Percentiles rank a stretch among this genome's conserved stretches.
Conservation (phyloP, 805 yeast species). For the Dipodascopsis tothii region DNA sequence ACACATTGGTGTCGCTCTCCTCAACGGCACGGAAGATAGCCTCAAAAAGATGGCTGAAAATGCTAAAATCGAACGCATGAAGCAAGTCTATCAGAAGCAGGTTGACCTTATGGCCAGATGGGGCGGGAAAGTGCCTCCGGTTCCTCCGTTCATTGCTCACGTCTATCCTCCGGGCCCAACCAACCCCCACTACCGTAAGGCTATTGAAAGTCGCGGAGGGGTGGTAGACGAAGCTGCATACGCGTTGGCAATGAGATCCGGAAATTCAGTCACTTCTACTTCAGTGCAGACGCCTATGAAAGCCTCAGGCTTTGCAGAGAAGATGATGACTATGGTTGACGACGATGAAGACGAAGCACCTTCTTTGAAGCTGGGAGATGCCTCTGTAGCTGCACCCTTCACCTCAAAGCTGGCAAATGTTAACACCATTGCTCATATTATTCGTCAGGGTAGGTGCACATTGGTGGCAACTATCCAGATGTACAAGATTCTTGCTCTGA, state of each 20-base stretch:
- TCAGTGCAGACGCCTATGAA: conserved; percentile 21
- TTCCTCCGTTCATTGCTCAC: conserved; percentile 84
- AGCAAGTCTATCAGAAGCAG: conserved; percentile 75
- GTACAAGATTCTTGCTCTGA: conserved; percentile 95
- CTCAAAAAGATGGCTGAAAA: conserved; percentile 81
- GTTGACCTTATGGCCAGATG: conserved; percentile 68
- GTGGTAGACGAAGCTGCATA: conserved; percentile 56
- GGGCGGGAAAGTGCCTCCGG: conserved; percentile 63
- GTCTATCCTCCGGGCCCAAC: conserved; percentile 90
- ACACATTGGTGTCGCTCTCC: conserved; percentile 93
- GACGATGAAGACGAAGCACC: conserved; percentile 76
- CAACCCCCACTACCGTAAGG: conserved; percentile 80
- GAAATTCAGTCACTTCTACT: conserved; percentile 11
- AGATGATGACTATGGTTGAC: conserved; percentile 47
- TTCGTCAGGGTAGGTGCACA: conserved; percentile 98
- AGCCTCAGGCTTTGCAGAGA: conserved; percentile 51
- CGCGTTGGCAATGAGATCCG: conserved; percentile 36
- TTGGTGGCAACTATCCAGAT: conserved; percentile 94
- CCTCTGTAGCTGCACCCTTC: conserved; percentile 98
- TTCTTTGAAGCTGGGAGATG: conserved; percentile 89
- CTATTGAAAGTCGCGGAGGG: conserved; percentile 78
- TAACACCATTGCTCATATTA: conserved; percentile 81
- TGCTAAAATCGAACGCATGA: conserved; percentile 56
- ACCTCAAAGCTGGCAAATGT: conserved; percentile 91
- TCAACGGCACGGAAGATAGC: conserved; percentile 93